Evolutionary conservation across 352 stramenopile species (phyloP), one percentile per base, ranked within the genome.

Genomic region (Phytophthora sp.): DNA sequence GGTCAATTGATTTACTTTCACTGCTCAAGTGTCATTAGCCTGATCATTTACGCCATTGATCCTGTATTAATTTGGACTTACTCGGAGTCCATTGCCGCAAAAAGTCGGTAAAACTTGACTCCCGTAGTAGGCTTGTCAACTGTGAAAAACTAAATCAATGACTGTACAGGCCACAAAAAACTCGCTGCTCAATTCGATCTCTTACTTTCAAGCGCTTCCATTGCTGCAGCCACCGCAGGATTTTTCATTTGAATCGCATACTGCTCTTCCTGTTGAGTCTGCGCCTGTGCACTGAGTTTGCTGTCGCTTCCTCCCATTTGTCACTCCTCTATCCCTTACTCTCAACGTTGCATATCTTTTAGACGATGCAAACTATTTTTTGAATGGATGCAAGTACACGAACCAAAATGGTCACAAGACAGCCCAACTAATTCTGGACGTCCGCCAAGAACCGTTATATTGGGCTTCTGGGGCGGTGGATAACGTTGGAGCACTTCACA

Each of bases 1-100:
- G 41, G 37, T 83, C 76, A 27, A 87, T 85, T n/a, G 76, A 72
- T 53, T 82, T 74, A 60, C 76, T 88, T n/a, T 38, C 62, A 9
- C 78, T 88, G 24, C 4, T 13, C n/a, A 7, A 45, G 24, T 49
- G n/a, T n/a, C n/a, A n/a, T n/a, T n/a, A n/a, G n/a, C n/a, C n/a
- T n/a, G n/a, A n/a, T n/a, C n/a, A n/a, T n/a, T n/a, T n/a, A n/a
- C n/a, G n/a, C n/a, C n/a, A n/a, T n/a, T n/a, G n/a, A n/a, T n/a
- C n/a, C n/a, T n/a, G n/a, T n/a, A 20, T 49, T 37, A 12, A 41
- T 37, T 4, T 17, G 18, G 8, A 27, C 57, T 38, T 62, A 87
- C 78, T 85, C 74, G 13, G 39, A 69, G 35, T 85, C 78, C 71
- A 88, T 85, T 12, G 49, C 54, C 7, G 74, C 65, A 44, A 88